Evolutionary conservation across 2,329 filamentous ascomycete genomes (phyloP).

Genomic region (Colletotrichum lini): DNA sequence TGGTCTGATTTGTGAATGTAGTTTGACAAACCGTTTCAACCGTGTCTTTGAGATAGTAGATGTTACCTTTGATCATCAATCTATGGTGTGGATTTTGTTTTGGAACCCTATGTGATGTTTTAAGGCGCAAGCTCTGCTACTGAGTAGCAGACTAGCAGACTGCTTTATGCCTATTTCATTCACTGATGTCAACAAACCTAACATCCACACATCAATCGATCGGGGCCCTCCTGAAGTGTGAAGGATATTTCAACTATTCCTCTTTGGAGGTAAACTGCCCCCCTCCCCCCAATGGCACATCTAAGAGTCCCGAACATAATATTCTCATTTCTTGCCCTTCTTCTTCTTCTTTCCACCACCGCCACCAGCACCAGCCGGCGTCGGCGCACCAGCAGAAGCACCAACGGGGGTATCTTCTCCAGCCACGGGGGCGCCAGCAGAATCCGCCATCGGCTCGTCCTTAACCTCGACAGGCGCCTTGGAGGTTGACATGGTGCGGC

Average conservation of each 20-base stretch:
- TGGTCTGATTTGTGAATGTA: not conserved
- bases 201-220: not conserved
- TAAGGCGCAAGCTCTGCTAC: not conserved
- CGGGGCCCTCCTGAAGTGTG: not conserved
- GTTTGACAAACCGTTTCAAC: not conserved
- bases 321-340: slow-evolving; percentile 75
- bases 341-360: slow-evolving; percentile 76
- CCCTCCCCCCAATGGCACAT: not conserved
- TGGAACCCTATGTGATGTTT: not conserved
- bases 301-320: not conserved
- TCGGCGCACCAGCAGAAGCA: slow-evolving; percentile 42
- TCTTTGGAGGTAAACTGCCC: no score
- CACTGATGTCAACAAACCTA: not conserved
- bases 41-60: no score
- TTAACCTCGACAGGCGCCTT: slow-evolving; percentile 61
- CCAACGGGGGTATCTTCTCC: slow-evolving; percentile 46
- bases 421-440: slow-evolving; percentile 47
- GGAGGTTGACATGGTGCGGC: slow-evolving; percentile 68
- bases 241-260: not conserved
- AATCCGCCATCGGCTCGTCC: slow-evolving; percentile 61
- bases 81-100: not conserved
- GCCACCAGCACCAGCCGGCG: slow-evolving; percentile 51
- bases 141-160: no score
- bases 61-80: not conserved
- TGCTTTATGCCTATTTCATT: not conserved